A percentile compares a stretch with the other conserved stretches of the same genome.
phyloP scores from a whole-genome alignment of 768 basidiomycete genomes.

The Leccinum subgranulosum region DNA sequence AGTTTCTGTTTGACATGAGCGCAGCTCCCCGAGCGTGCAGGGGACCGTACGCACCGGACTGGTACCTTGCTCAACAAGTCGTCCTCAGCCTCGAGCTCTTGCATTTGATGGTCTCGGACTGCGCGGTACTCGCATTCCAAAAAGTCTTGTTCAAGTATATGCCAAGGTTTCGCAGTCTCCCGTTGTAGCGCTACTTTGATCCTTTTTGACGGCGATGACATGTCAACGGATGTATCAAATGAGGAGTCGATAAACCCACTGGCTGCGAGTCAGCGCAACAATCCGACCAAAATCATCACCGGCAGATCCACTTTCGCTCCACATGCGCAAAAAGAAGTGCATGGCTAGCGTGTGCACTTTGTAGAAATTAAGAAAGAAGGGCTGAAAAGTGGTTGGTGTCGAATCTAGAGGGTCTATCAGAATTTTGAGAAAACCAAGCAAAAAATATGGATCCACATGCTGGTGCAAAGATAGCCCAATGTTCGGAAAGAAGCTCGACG shows the following conservation, averaged over 20 bases:
- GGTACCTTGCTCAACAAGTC: slow-evolving; percentile 83
- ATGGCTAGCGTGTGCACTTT: slow-evolving; percentile 79
- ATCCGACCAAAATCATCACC: slow-evolving; percentile 75
- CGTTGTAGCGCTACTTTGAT: slow-evolving; percentile 72
- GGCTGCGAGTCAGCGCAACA: slow-evolving; percentile 74
- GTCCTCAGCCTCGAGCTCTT: slow-evolving; percentile 85
- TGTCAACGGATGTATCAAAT: background rate
- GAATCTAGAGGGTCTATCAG: slow-evolving; percentile 45
- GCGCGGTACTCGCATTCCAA: slow-evolving; percentile 78
- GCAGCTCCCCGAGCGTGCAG: background rate
- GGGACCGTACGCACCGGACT: slow-evolving; percentile 56
- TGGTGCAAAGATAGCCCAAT: slow-evolving; percentile 84
- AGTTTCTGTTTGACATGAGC: slow-evolving; percentile 50
- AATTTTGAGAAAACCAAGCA: background rate
- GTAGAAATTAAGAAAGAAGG: slow-evolving; percentile 84
- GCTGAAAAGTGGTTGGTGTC: slow-evolving; percentile 77
- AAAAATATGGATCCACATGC: slow-evolving; percentile 55
- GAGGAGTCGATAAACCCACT: slow-evolving; percentile 48
- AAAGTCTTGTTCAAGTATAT: slow-evolving; percentile 79
- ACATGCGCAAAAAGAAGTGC: slow-evolving; percentile 89
- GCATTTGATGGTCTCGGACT: slow-evolving; percentile 87
- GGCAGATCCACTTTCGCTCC: slow-evolving; percentile 83
- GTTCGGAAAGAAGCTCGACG: slow-evolving; percentile 77
- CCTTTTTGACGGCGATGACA: slow-evolving; percentile 36
- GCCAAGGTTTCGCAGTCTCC: slow-evolving; percentile 78